These are phyloP conservation scores for Euphorbia celastroides DNA, from an alignment of 441 rosid genomes.

Conservation along the genomic window DNA sequence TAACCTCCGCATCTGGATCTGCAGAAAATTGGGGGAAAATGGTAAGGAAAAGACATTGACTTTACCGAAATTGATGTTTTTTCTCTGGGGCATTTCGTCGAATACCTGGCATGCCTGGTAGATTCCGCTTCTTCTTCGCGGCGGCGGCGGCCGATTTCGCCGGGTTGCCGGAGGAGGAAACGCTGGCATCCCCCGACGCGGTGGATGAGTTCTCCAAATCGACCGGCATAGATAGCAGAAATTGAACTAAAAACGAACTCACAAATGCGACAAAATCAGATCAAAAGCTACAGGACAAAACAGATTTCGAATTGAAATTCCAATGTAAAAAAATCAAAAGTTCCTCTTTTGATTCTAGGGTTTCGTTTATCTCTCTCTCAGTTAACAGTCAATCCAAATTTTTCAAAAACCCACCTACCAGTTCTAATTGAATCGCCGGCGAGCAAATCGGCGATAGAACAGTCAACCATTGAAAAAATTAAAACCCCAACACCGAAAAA, in stretches of 20 bases:
- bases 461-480: constrained; percentile 11
- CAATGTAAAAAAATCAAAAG: background rate
- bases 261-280: constrained; percentile 16
- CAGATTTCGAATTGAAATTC: background rate
- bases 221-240: constrained; percentile 40
- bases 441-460: constrained; percentile 1
- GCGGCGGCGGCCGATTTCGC: constrained; percentile 32
- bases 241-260: background rate
- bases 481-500: background rate
- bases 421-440: constrained; percentile 29
- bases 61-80: background rate
- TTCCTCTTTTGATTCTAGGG: constrained; percentile 24
- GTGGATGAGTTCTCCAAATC: constrained; percentile 80
- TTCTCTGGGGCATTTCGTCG: background rate
- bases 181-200: constrained; percentile 93
- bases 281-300: constrained; percentile 31
- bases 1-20: constrained; percentile 95
- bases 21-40: constrained; percentile 11
- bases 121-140: constrained; percentile 80
- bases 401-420: constrained; percentile 46
- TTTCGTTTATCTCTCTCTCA: constrained; percentile 26
- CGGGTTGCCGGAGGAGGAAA: constrained; percentile 71
- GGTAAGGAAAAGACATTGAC: background rate
- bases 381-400: constrained; percentile 70
- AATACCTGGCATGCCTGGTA: constrained; percentile 96